Base-by-base conservation (phyloP, 768 basidiomycete genomes). In the Lactifluus echinatus region DNA sequence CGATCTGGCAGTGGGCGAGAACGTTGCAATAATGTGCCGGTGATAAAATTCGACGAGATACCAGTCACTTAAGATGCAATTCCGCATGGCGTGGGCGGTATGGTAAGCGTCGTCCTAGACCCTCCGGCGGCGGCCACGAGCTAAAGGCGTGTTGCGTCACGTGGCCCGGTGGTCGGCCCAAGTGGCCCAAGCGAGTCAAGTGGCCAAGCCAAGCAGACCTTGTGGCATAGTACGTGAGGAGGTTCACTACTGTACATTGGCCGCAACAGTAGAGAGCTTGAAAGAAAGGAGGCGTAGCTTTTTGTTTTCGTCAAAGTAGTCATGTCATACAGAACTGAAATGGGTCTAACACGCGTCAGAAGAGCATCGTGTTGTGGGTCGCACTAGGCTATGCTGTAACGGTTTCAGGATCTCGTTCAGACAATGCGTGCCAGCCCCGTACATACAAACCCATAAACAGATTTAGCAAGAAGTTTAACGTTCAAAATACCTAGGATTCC, bases 111-210 rank as follows among this genome's bases (percentile, higher is more conserved):
- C 47, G 50, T 47, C 46, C 31, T 2, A 34, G 43, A 28, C 57
- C 53, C 57, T 54, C 57, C 57, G 57, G 36, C 24, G 15, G 4
- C 51, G 52, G 57, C 46, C 58, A 59, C 48, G 58, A 54, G 58
- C 48, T 19, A 11, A 6, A 37, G 53, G 58, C 58, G 58, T 59
- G 58, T 59, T 55, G 28, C n/a, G 23, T 59, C 58, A 59, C 58
- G 58, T 59, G 58, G 19, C 40, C 5, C 8, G 10, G 40, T 42
- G n/a, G n/a, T n/a, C 7, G n/a, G 39, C 19, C n/a, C n/a, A 33
- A 34, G 14, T 14, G 23, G n/a, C n/a, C n/a, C n/a, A n/a, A n/a
- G n/a, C 29, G 7, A n/a, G n/a, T 15, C 39, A 15, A 6, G 6
- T 40, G 15, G 24, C 21, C 15, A 19, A 21, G 53, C 14, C 52